phyloP scores from a whole-genome alignment of 306 rosid genomes.

The Carpinus fangiana region DNA sequence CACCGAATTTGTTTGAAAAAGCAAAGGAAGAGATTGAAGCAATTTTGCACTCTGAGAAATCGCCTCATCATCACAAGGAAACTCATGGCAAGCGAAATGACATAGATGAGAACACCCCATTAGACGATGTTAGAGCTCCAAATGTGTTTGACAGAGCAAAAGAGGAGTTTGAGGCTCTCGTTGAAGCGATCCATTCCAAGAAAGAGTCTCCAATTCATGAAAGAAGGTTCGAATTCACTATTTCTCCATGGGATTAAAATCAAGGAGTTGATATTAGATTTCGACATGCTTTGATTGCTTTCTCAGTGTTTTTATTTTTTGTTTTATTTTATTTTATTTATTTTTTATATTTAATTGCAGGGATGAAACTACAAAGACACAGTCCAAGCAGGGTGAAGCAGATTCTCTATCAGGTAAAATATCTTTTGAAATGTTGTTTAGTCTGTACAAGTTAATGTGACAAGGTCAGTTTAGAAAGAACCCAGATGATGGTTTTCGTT shows the following conservation, averaged over 20 bases:
- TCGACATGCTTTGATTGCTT: conserved; percentile 10
- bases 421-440: conserved; percentile 5
- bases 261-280: neutral
- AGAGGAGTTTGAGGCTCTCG: conserved; percentile 67
- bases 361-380: conserved; percentile 30
- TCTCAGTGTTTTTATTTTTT: conserved; percentile 20
- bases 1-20: conserved; percentile 27
- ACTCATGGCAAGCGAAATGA: conserved; percentile 45
- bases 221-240: conserved; percentile 29
- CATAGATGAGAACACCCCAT: conserved; percentile 39
- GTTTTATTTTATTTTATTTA: too few relatives aligned
- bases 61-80: conserved; percentile 30
- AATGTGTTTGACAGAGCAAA: conserved; percentile 65
- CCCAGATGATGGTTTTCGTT: neutral
- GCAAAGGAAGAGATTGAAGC: conserved; percentile 29
- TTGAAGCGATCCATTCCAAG: conserved; percentile 49
- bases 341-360: conserved; percentile 6
- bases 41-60: conserved; percentile 20
- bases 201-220: conserved; percentile 36
- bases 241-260: neutral
- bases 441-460: neutral
- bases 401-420: conserved; percentile 48
- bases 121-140: conserved; percentile 61
- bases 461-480: conserved; percentile 7
- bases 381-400: conserved; percentile 29